Base-by-base conservation (phyloP, 441 rosid genomes). In the Syzygium malaccense region DNA sequence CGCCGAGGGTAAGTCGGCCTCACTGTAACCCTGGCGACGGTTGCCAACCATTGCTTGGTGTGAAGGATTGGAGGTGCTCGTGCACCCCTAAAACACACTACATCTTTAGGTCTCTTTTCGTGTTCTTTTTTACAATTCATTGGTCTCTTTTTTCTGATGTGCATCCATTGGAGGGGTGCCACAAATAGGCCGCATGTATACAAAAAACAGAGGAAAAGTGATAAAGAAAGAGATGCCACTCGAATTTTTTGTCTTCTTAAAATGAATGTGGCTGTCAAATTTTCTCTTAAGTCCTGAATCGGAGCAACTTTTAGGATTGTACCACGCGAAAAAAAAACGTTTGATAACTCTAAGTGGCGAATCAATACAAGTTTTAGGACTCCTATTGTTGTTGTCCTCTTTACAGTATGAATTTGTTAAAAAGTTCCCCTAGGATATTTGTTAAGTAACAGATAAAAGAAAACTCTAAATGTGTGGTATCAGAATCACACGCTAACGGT, bases 21-120 rank as follows among this genome's bases (percentile, higher is more conserved):
- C 78, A 66, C 13, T 25, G 9, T 8, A 66, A 32, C 0, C 78
- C 14, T 0, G 0, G 14, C 1, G 25, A 32, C 7, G 45, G 25
- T 1, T 32, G 4, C 0, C 0, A 18, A 28, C 66, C 32, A 32
- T 60, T 60, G 32, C 66, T 1, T 60, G 45, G 45, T 6, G 8
- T 5, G 8, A 28, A 60, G 8, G 6, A 32, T 28, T 57, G 0
- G 8, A 3, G 1, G 0, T 17, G 28, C 66, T 14, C 0, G 18
- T 28, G 66, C 32, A 0, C 18, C 32, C 14, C 8, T 0, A 60
- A 6, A 28, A 60, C 2, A 14, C 1, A 4, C 0, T 2, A 28
- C 8, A 13, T 60, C 2, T 0, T 60, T 60, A 60, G 12, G 17
- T 60, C 32, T 28, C 66, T 26, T 5, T 60, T 28, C 8, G 0